Base-by-base conservation (phyloP, 768 basidiomycete species). In the Suillus tomentosus region DNA sequence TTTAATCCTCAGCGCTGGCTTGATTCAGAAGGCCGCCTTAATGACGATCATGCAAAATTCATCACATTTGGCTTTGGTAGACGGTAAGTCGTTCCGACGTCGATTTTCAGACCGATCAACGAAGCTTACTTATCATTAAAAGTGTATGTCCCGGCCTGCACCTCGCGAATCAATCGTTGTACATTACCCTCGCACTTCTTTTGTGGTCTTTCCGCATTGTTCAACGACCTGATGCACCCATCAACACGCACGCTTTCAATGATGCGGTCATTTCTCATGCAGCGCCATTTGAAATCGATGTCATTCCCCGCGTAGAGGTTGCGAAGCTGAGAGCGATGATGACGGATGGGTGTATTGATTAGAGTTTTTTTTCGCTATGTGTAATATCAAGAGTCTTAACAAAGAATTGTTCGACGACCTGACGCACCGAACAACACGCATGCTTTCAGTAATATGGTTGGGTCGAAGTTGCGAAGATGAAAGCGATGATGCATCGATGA, bases 1-100 rank as follows among this genome's bases (percentile, higher is more conserved):
- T 89, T 88, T 66, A 73, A 85, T 47, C 87, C 87, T 10, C 80
- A 82, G 65, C 76, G 87, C 22, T 89, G 87, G 87, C 61, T 87
- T 14, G 65, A 71, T 37, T 19, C 59, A 19, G 72, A 83, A 2
- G 84, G 82, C 1, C 77, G 73, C 39, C 48, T 87, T 0, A 77
- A 79, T 36, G 79, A 81, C 3, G 83, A 85, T 59, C 14, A 85
- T 61, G 24, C 14, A 1, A 79, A 78, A 57, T 75, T 75, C 10
- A 87, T 79, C 65, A 64, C 79, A 1, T 88, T 84, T 64, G 86
- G 87, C 1, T 87, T 85, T 66, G 86, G 85, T 19, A 71, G 83
- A 68, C 64, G 70, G 78, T 76, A 61, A n/a, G 68, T 34, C 2
- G 31, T 9, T 10, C 19, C 19, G 31, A 34, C 10, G 2, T 31